Conservation (phyloP, 768 basidiomycete species). For the Vararia minispora region DNA sequence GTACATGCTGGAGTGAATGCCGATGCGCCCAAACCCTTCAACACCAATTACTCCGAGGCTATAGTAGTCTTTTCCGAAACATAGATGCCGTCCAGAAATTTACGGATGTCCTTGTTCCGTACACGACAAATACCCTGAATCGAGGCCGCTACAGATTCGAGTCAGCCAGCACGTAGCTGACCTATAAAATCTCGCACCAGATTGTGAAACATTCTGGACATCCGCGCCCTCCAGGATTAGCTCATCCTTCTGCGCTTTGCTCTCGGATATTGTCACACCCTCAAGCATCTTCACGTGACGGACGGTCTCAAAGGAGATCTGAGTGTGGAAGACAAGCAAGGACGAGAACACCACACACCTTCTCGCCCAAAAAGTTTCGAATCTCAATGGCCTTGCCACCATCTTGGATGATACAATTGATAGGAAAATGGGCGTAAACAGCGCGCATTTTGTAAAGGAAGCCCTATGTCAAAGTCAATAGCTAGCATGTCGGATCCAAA, state of each 20-base stretch:
- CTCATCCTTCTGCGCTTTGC: conserved; percentile 90
- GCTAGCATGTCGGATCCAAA: neutral
- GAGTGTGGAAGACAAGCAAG: neutral
- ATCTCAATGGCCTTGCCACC: conserved; percentile 68
- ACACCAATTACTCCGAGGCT: conserved; percentile 25
- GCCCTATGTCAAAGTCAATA: conserved; percentile 41
- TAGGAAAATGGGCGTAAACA: conserved; percentile 99
- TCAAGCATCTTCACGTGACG: conserved; percentile 87
- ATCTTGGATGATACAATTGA: conserved; percentile 93
- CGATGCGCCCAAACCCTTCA: neutral
- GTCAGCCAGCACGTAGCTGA: conserved; percentile 5
- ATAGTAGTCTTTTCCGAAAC: conserved; percentile 76
- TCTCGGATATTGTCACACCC: conserved; percentile 78
- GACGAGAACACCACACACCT: conserved; percentile 36
- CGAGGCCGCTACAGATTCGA: conserved; percentile 58
- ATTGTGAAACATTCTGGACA: conserved; percentile 95
- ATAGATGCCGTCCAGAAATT: conserved; percentile 93
- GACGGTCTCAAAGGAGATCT: conserved; percentile 48
- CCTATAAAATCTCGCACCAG: conserved; percentile 40
- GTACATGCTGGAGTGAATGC: conserved; percentile 14
- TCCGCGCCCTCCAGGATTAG: conserved; percentile 91
- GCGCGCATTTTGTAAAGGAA: conserved; percentile 99
- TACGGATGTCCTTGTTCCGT: conserved; percentile 99
- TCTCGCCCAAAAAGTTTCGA: conserved; percentile 92
- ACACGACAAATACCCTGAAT: conserved; percentile 96